phyloP scores from a whole-genome alignment of 2,329 filamentous ascomycete species.

The Aspergillus sp. region DNA sequence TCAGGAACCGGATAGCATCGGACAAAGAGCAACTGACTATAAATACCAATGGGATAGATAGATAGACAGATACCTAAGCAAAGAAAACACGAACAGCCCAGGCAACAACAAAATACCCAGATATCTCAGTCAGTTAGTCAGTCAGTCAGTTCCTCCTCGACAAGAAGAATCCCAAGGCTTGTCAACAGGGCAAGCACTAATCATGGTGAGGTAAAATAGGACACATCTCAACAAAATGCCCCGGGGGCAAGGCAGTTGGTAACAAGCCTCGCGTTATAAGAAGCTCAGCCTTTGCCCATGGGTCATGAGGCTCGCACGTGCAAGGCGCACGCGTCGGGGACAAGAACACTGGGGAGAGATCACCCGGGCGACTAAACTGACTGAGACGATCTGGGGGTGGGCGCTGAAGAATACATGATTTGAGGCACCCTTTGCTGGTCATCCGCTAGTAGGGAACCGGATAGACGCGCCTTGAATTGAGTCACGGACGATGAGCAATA shows the following conservation, averaged over 20 bases:
- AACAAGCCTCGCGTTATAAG: constrained; percentile 13
- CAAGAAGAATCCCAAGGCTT: constrained; percentile 10
- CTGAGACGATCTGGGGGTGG: neutral
- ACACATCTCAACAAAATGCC: neutral
- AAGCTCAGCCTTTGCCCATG: constrained; percentile 17
- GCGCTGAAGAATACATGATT: constrained; percentile 2
- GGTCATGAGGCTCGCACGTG: constrained; percentile 24
- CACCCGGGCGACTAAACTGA: constrained; percentile 17
- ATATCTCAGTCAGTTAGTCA: neutral
- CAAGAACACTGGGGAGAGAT: constrained; percentile 13
- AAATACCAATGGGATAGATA: neutral
- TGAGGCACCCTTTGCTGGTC: constrained; percentile 1
- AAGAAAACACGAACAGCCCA: neutral
- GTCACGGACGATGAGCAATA: constrained; percentile 7
- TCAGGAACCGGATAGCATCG: neutral
- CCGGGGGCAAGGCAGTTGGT: neutral
- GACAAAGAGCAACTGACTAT: neutral
- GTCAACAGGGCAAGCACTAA: constrained; percentile 1
- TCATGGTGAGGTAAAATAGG: constrained; percentile 7
- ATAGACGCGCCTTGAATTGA: constrained; percentile 9
- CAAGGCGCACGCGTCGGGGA: constrained; percentile 22
- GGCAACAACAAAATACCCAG: neutral
- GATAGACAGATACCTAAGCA: neutral
- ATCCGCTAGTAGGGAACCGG: neutral
- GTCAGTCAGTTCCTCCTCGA: constrained; percentile 8